A percentile compares a stretch with the other conserved stretches of the same genome.
Evolutionary conservation across 805 yeast species (phyloP).

Genomic region (Hanseniaspora vineae): DNA sequence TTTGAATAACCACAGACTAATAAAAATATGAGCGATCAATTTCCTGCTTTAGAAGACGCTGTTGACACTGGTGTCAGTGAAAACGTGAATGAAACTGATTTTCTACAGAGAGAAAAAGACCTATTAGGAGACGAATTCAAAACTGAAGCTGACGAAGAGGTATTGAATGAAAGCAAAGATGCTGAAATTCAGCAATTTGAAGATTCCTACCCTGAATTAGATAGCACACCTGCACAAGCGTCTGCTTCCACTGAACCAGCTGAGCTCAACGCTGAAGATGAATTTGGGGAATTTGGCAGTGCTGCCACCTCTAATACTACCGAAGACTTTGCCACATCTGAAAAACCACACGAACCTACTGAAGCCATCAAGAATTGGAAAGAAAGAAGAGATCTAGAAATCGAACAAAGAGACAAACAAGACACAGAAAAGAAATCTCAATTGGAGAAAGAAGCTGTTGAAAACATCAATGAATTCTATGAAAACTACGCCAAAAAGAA

Average conservation of each 20-base stretch:
- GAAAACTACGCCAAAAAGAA: constrained; percentile 79
- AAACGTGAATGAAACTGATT: constrained; percentile 32
- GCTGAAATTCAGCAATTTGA: constrained; percentile 45
- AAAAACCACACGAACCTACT: constrained; percentile 32
- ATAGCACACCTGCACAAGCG: constrained; percentile 3
- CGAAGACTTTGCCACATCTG: constrained; percentile 14
- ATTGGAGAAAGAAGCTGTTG: constrained; percentile 62
- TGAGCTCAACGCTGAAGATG: constrained; percentile 15
- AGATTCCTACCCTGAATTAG: constrained; percentile 44
- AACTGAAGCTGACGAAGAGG: constrained; percentile 46
- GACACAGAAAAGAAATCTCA: constrained; percentile 51
- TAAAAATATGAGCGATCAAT: constrained; percentile 53
- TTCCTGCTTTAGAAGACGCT: constrained; percentile 52
- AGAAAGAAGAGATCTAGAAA: constrained; percentile 65
- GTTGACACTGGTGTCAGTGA: constrained; percentile 22
- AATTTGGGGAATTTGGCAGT: constrained; percentile 30
- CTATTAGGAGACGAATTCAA: constrained; percentile 59
- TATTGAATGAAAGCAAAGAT: constrained; percentile 26
- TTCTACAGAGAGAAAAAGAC: constrained; percentile 56
- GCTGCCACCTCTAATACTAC: constrained; percentile 14
- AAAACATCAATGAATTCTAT: constrained; percentile 82
- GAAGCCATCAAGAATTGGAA: constrained; percentile 66
- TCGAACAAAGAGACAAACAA: constrained; percentile 64
- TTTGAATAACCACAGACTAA: no score
- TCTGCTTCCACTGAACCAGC: constrained; percentile 2